phyloP scores from a whole-genome alignment of 345 rosid genomes.

The Eutrema japonicum region DNA sequence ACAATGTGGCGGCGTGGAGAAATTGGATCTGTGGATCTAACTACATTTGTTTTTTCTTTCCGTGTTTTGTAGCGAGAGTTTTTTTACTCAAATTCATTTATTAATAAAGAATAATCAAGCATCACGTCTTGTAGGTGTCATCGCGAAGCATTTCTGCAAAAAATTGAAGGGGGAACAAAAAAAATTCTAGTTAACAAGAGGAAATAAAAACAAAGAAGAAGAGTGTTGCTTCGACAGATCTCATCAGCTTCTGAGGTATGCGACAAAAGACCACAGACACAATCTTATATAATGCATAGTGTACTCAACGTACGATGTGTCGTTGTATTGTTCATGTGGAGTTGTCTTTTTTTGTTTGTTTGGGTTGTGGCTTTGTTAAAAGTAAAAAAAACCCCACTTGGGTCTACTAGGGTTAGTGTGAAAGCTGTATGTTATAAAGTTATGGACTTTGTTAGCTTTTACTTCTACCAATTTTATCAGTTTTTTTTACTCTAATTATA shows the following conservation, averaged over 20 bases:
- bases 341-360: slow-evolving; percentile 12
- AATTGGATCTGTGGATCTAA: slow-evolving; percentile 40
- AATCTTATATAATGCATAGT: slow-evolving; percentile 40
- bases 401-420: slow-evolving; percentile 35
- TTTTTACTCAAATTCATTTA: not conserved
- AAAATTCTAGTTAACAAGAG: not conserved
- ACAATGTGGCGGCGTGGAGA: slow-evolving; percentile 44
- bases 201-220: slow-evolving; percentile 11
- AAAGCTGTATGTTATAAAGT: slow-evolving; percentile 34
- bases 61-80: slow-evolving; percentile 8
- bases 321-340: slow-evolving; percentile 34
- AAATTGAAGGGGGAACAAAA: not conserved
- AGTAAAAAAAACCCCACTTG: slow-evolving; percentile 20
- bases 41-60: slow-evolving; percentile 30
- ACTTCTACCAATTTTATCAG: slow-evolving; percentile 9
- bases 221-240: slow-evolving; percentile 31
- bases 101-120: slow-evolving; percentile 8
- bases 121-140: slow-evolving; percentile 42
- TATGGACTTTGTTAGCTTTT: slow-evolving; percentile 37
- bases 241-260: slow-evolving; percentile 27
- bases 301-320: slow-evolving; percentile 32
- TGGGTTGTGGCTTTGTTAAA: slow-evolving; percentile 31
- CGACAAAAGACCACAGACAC: slow-evolving; percentile 37
- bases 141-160: slow-evolving; percentile 9
- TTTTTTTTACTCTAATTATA: not conserved